Conservation (phyloP, 306 rosid species). For the Styphnolobium japonicum region DNA sequence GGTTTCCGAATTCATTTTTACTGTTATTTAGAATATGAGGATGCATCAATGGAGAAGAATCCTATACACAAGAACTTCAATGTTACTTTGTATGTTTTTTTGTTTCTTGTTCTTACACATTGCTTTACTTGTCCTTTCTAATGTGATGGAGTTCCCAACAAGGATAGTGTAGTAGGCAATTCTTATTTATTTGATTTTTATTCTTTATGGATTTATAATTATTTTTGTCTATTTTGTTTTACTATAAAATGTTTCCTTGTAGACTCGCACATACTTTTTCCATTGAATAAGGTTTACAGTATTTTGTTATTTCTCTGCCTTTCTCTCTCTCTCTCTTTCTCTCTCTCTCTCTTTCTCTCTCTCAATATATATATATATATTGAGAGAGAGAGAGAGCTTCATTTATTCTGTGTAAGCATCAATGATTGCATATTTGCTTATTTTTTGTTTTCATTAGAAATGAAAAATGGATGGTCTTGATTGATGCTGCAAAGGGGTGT, state of each 20-base stretch:
- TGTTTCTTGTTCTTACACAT: background rate
- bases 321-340: too few species aligned
- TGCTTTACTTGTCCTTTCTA: background rate
- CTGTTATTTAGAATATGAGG: background rate
- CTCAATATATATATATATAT: too few species aligned
- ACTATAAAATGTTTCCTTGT: background rate
- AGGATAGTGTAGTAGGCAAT: background rate
- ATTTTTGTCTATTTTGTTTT: background rate
- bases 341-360: too few species aligned
- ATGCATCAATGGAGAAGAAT: background rate
- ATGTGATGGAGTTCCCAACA: background rate
- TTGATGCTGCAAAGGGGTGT: slow-evolving; percentile 97
- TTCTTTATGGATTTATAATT: background rate
- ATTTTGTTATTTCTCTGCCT: background rate
- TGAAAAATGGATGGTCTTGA: slow-evolving; percentile 76
- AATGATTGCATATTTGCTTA: slow-evolving; percentile 2
- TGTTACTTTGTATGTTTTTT: background rate
- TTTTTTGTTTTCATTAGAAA: slow-evolving; percentile 37
- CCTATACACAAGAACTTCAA: background rate
- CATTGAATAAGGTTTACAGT: background rate
- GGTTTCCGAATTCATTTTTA: background rate
- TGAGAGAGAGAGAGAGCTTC: background rate
- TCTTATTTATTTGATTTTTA: background rate
- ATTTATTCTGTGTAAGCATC: background rate
- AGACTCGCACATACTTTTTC: background rate